Evolutionary conservation across 2,329 filamentous ascomycete species (phyloP), one percentile per base, ranked within the genome.

Genomic region (Lecanicillium sp.): DNA sequence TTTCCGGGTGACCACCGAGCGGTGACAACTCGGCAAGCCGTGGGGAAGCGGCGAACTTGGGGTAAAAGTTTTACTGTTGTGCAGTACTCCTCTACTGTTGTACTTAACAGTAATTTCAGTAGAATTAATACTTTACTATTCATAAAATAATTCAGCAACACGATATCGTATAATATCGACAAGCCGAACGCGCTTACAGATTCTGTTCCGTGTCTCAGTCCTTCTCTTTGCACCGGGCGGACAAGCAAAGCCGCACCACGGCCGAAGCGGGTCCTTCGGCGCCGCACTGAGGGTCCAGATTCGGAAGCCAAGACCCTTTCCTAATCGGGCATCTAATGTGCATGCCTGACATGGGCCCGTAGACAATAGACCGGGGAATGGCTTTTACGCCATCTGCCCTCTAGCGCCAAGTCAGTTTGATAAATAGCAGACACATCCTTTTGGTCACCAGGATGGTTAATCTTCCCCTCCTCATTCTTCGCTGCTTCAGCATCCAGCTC

Each of bases 321-420:
- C 40, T 22, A 38, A 42, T 34, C 27, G 22, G 40, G 40, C 25
- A 34, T 28, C 30, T 42, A 42, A 38, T 33, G 3, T n/a, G 33
- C 40, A 42, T 35, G 25, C 30, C 25, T 19, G 35, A 27, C 36
- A 28, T 14, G 13, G 5, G 17, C 31, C 11, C 11, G 10, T 18
- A 7, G 17, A 33, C 4, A 14, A 17, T 9, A 18, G 17, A 33
- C 17, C 7, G 31, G 15, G 7, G 15, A 12, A 14, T 8, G 31
- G 31, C 10, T 33, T 31, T 7, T 7, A 14, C 15, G 13, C 15
- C 29, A 7, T 7, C 29, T 31, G 13, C 17, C 12, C 31, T 6
- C n/a, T 11, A 14, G 12, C 17, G 17, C n/a, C 29, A 17, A 10
- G 8, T 31, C 11, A 18, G 7, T n/a, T 13, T 30, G 11, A 15